Evolutionary conservation across 352 stramenopile species (phyloP).

Genomic region (Chloridella minuta): DNA sequence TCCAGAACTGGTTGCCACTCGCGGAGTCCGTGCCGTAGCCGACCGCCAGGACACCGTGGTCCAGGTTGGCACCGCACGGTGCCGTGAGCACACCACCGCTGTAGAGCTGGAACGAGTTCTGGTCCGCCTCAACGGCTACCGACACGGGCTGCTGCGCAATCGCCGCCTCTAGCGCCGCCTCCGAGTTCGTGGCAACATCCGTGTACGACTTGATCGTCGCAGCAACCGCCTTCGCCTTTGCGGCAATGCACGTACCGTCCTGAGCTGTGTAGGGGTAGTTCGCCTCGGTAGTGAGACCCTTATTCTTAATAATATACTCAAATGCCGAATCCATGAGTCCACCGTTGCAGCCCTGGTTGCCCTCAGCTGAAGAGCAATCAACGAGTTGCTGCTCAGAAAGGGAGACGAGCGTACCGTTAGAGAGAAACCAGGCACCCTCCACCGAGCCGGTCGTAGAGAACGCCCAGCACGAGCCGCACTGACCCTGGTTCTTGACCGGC

Average conservation of each 20-base stretch:
- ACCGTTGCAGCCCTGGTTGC: slow-evolving; percentile 50
- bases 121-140: slow-evolving; percentile 63
- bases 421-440: slow-evolving; percentile 28
- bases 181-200: slow-evolving; percentile 23
- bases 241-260: slow-evolving; percentile 22
- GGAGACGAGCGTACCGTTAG: slow-evolving; percentile 25
- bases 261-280: slow-evolving; percentile 35
- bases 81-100: slow-evolving; percentile 48
- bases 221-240: slow-evolving; percentile 14
- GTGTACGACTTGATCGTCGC: slow-evolving; percentile 22
- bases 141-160: slow-evolving; percentile 41
- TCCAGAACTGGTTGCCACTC: slow-evolving; percentile 44
- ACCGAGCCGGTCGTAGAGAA: slow-evolving; percentile 56
- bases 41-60: slow-evolving; percentile 77
- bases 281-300: slow-evolving; percentile 36
- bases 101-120: slow-evolving; percentile 83
- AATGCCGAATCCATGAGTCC: slow-evolving; percentile 52
- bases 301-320: slow-evolving; percentile 45
- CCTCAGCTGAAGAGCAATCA: slow-evolving; percentile 34
- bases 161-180: slow-evolving; percentile 41
- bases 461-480: slow-evolving; percentile 74
- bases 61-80: slow-evolving; percentile 41
- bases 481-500: slow-evolving; percentile 56
- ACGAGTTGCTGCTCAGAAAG: slow-evolving; percentile 62
- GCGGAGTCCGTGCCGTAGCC: slow-evolving; percentile 55